Evolutionary conservation across 2,329 filamentous ascomycete genomes (phyloP).

Genomic region (Samsoniella hepiali): DNA sequence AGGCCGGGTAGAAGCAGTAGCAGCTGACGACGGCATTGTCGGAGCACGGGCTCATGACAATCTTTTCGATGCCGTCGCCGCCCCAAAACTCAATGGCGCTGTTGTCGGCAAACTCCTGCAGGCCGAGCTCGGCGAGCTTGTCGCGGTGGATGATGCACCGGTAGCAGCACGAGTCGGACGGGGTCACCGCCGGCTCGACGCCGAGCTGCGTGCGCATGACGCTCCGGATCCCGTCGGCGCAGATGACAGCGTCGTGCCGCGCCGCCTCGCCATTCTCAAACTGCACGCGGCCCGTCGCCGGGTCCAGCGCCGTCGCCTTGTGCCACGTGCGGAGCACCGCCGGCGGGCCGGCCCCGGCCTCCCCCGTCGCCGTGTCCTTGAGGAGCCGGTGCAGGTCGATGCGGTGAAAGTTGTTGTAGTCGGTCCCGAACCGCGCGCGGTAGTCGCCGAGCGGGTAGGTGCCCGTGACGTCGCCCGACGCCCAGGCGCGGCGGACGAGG

Average conservation of each 20-base stretch:
- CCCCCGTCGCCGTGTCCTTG: slow-evolving; percentile 51
- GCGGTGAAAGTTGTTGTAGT: slow-evolving; percentile 63
- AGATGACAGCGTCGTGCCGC: slow-evolving; percentile 55
- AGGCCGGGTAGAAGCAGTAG: slow-evolving; percentile 64
- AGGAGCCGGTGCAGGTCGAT: slow-evolving; percentile 61
- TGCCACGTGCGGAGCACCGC: slow-evolving; percentile 53
- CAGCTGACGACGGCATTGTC: slow-evolving; percentile 57
- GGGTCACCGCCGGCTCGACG: slow-evolving; percentile 49
- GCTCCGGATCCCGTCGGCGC: slow-evolving; percentile 62
- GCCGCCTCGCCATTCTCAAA: slow-evolving; percentile 48
- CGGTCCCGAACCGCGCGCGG: slow-evolving; percentile 56
- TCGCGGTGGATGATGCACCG: slow-evolving; percentile 58
- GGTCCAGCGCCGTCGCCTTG: slow-evolving; percentile 47
- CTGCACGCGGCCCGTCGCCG: slow-evolving; percentile 43
- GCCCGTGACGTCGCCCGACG: slow-evolving; percentile 56
- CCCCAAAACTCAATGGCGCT: slow-evolving; percentile 64
- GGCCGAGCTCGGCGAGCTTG: slow-evolving; percentile 50
- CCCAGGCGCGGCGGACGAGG: slow-evolving; percentile 62
- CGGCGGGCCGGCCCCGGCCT: slow-evolving; percentile 46
- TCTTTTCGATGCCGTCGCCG: slow-evolving; percentile 58
- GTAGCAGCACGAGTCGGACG: slow-evolving; percentile 55
- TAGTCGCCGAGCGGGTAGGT: slow-evolving; percentile 60
- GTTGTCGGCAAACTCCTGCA: slow-evolving; percentile 55
- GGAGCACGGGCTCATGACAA: slow-evolving; percentile 64
- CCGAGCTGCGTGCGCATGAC: slow-evolving; percentile 54